Evolutionary conservation across 2,329 filamentous ascomycete genomes (phyloP), one percentile per base, ranked within the genome.

Genomic region (Xylariaceae sp.): DNA sequence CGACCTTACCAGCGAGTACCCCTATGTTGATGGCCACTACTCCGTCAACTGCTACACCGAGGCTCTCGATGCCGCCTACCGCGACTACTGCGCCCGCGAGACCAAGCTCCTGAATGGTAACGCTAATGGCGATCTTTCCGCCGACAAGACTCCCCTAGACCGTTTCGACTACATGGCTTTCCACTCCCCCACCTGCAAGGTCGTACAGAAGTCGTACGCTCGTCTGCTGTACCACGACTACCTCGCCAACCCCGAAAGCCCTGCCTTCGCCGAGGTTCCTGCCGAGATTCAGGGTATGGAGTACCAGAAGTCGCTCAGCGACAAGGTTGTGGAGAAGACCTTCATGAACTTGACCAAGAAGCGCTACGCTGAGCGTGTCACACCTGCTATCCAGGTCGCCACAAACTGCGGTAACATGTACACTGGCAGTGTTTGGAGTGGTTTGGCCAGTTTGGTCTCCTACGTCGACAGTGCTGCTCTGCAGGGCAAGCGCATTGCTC

Each of bases 191-290:
- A 93, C 87, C 64, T 94, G 90, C 87, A 94, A 94, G 80, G 82
- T 92, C 59, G 90, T 94, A 62, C 80, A 88, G 72, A 94, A 94
- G 80, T 92, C 88, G 15, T 94, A 92, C 73, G 90, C 84, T 61
- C 88, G 90, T 66, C 81, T 94, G 65, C 80, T 93, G 59, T 94
- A 94, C 82, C 90, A 93, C 73, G 90, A 94, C 78, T 94, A 88
- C 80, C 81, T 93, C 41, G 78, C 79, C 73, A 82, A 91, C 74
- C 84, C 89, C 52, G 80, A 85, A 63, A 79, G 82, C 74, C 76
- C 86, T 51, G 80, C 80, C 58, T 94, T 93, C 71, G 83, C 83
- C 61, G 88, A 91, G 65, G 88, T 93, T 44, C 83, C 90, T 56
- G 81, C 87, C 48, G 89, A 92, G 75, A 77, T 93, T 62, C 85